phyloP scores from a whole-genome alignment of 768 basidiomycete species.

The Tephrocybe sp. region DNA sequence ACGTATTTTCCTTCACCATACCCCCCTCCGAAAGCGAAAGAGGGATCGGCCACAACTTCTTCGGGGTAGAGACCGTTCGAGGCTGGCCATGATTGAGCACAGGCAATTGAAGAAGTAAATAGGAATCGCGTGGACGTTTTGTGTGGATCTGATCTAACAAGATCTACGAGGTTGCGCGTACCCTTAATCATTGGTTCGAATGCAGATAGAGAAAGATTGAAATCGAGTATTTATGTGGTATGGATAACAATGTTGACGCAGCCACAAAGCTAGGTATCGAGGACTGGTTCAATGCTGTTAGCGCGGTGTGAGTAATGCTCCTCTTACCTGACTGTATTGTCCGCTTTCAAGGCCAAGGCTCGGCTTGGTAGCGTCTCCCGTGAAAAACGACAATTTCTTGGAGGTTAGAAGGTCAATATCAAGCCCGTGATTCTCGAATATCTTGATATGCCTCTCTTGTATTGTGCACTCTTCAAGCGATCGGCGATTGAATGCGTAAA shows the following conservation, averaged over 20 bases:
- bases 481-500: conserved; percentile 14
- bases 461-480: too few species aligned
- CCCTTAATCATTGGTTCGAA: conserved; percentile 35
- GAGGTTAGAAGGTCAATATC: conserved; percentile 22
- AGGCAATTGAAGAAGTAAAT: conserved; percentile 34
- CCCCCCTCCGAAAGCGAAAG: conserved; percentile 26
- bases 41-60: conserved; percentile 21
- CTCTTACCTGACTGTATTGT: conserved; percentile 13
- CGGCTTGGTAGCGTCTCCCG: conserved; percentile 24
- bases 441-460: conserved; percentile 9
- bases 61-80: conserved; percentile 28
- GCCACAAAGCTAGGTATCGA: conserved; percentile 23
- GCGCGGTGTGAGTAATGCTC: conserved; percentile 7
- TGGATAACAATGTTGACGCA: conserved; percentile 29
- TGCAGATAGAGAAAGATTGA: conserved; percentile 35
- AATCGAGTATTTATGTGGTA: conserved; percentile 40
- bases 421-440: conserved; percentile 13
- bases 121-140: conserved; percentile 19
- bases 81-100: conserved; percentile 20
- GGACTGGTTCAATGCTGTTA: too few species aligned
- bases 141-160: conserved; percentile 19
- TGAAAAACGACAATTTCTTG: conserved; percentile 30
- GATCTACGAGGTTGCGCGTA: conserved; percentile 29
- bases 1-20: conserved; percentile 34
- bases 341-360: conserved; percentile 25